These are phyloP conservation scores for Candida ponderosae DNA, from an alignment of 805 yeast genomes.

Conservation along the genomic window DNA sequence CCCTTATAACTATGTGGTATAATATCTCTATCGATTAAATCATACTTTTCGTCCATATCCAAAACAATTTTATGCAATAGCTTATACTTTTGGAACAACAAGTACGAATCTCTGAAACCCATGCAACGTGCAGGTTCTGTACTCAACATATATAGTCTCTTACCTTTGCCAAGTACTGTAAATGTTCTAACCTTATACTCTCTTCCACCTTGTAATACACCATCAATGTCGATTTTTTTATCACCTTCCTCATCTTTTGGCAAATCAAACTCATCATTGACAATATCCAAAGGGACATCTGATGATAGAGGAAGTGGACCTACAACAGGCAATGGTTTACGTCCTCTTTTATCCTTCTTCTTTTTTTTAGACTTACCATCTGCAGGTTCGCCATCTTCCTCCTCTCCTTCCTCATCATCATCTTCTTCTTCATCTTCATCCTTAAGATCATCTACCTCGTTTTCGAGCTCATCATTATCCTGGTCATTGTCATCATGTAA, in stretches of 20 bases:
- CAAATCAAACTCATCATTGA: slow-evolving; percentile 70
- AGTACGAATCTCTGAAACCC: slow-evolving; percentile 88
- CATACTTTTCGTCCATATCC: slow-evolving; percentile 71
- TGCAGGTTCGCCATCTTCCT: slow-evolving; percentile 8
- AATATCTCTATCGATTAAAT: slow-evolving; percentile 69
- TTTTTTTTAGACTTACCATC: slow-evolving; percentile 12
- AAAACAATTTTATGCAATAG: slow-evolving; percentile 66
- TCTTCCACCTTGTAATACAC: slow-evolving; percentile 65
- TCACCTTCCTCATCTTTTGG: slow-evolving; percentile 78
- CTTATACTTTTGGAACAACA: slow-evolving; percentile 81
- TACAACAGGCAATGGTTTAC: slow-evolving; percentile 26
- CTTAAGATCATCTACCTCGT: slow-evolving; percentile 15
- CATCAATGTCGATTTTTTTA: slow-evolving; percentile 58
- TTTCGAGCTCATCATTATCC: slow-evolving; percentile 21
- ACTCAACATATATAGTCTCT: slow-evolving; percentile 75
- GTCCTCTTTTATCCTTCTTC: slow-evolving; percentile 32
- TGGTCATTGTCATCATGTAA: slow-evolving; percentile 16
- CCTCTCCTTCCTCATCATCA: slow-evolving; percentile 15
- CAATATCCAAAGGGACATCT: slow-evolving; percentile 56
- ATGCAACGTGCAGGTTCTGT: slow-evolving; percentile 95
- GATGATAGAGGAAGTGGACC: slow-evolving; percentile 33
- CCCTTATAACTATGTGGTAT: slow-evolving; percentile 90
- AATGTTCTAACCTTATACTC: slow-evolving; percentile 66
- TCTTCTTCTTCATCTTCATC: slow-evolving; percentile 20
- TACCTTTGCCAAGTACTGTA: slow-evolving; percentile 52